A percentile compares a stretch with the other conserved stretches of the same genome.
These are phyloP conservation scores for Amorphotheca resinae DNA, from an alignment of 495 filamentous ascomycete genomes.

Conservation along the genomic window DNA sequence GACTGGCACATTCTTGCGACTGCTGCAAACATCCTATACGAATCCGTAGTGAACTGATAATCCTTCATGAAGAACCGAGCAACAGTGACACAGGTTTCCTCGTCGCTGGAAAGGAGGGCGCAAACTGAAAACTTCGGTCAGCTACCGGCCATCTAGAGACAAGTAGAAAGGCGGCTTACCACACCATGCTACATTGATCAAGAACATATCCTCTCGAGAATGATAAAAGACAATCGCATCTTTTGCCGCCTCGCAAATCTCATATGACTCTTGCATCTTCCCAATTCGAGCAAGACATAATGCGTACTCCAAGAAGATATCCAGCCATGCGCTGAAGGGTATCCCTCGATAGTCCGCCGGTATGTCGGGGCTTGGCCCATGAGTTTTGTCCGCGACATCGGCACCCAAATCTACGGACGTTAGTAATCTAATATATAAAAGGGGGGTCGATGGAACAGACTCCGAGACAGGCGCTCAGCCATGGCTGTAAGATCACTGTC, in stretches of 20 bases:
- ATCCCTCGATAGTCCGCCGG: constrained; percentile 66
- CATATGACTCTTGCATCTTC: constrained; percentile 54
- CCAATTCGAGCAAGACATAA: constrained; percentile 51
- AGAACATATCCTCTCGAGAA: constrained; percentile 47
- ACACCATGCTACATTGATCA: constrained; percentile 72
- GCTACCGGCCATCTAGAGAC: background rate
- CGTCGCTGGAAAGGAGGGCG: constrained; percentile 66
- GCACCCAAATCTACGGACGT: constrained; percentile 22
- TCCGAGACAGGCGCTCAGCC: constrained; percentile 49
- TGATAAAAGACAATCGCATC: constrained; percentile 71
- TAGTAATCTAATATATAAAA: constrained; percentile 8
- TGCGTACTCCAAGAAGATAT: constrained; percentile 81
- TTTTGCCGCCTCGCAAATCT: constrained; percentile 56
- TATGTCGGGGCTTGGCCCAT: constrained; percentile 21
- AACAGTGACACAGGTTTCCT: constrained; percentile 55
- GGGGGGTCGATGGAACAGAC: constrained; percentile 20
- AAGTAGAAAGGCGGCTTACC: constrained; percentile 33
- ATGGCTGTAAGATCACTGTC: constrained; percentile 56
- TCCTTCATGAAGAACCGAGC: constrained; percentile 77
- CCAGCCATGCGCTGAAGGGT: constrained; percentile 69
- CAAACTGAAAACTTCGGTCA: constrained; percentile 44
- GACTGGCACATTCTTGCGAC: constrained; percentile 52
- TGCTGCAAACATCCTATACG: constrained; percentile 68
- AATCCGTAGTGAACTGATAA: constrained; percentile 72
- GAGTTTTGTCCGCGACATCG: constrained; percentile 19